Evolutionary conservation across 2,329 filamentous ascomycete species (phyloP), one percentile per base, ranked within the genome.

Genomic region (Gliomastix tumulicola): DNA sequence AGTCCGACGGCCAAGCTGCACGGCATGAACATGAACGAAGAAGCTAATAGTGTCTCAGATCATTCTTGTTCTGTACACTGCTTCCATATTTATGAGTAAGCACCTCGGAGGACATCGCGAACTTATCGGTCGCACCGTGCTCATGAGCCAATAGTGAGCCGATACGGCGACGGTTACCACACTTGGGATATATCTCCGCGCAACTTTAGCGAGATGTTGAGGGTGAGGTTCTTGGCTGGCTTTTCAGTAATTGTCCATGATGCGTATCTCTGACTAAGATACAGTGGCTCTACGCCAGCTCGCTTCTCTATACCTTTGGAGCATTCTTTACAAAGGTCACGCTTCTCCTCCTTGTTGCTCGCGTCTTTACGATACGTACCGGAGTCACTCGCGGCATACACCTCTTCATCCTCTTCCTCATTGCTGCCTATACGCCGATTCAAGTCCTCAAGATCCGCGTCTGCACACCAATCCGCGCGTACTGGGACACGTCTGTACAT

Each of bases 251-350:
- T n/a, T n/a, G n/a, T n/a, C n/a, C n/a, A n/a, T n/a, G n/a, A n/a
- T n/a, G n/a, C n/a, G n/a, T n/a, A n/a, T n/a, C n/a, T n/a, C n/a
- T n/a, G n/a, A n/a, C n/a, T n/a, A n/a, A n/a, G n/a, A n/a, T n/a
- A 19, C 23, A 50, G 52, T 49, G 50, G 52, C 39, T 54, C 6
- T 52, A 57, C 25, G 51, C 48, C n/a, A 47, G 49, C 27, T 46
- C 49, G 13, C 36, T 57, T 18, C 18, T 52, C 8, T 58, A 56
- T 36, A 49, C 46, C 13, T 51, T 53, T 10, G 44, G 50, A 4
- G 46, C 54, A 3, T 57, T 45, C 35, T 47, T 49, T 33, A 53
- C 49, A n/a, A 57, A 60, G 39, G 41, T 51, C n/a, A 54, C 57
- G 7, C 45, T 55, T 13, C 43, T 55, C 25, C 42, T 60, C 8